Conservation (phyloP, 306 rosid species). For the Trifolium fragiferum region DNA sequence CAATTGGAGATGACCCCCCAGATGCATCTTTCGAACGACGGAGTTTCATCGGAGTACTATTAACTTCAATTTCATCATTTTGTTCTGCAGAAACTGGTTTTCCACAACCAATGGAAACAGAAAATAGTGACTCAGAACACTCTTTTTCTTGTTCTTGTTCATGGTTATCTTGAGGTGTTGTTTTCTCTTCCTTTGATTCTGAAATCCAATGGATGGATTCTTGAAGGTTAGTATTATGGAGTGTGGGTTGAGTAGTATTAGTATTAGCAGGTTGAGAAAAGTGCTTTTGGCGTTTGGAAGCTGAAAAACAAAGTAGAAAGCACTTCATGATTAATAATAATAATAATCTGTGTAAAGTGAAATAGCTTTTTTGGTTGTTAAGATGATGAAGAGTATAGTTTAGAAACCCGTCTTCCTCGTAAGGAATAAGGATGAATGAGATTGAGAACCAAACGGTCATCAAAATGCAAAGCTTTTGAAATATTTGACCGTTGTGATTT, state of each 20-base stretch:
- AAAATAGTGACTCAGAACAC: conserved; percentile 55
- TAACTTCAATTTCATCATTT: conserved; percentile 43
- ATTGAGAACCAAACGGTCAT: not conserved
- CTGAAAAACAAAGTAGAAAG: conserved; percentile 58
- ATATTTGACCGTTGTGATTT: not conserved
- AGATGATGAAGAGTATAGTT: not conserved
- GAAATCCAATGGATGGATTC: conserved; percentile 37
- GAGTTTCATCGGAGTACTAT: conserved; percentile 41
- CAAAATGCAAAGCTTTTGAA: not conserved
- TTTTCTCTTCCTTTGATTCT: conserved; percentile 42
- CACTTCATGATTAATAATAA: conserved; percentile 56
- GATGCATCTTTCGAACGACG: not conserved
- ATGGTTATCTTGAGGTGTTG: conserved; percentile 9
- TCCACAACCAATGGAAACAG: conserved; percentile 50
- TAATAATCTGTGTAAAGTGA: conserved; percentile 38
- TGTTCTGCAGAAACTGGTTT: conserved; percentile 36
- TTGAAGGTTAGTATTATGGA: conserved; percentile 37
- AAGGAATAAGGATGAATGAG: not conserved
- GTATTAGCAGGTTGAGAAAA: not conserved
- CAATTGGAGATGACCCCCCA: not conserved
- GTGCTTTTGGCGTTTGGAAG: conserved; percentile 47
- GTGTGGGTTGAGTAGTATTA: not conserved
- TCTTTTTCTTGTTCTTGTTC: conserved; percentile 33
- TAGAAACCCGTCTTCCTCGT: not conserved
- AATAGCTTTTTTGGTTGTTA: not conserved